Evolutionary conservation across 306 rosid species (phyloP).

Genomic region (Vicia faba): DNA sequence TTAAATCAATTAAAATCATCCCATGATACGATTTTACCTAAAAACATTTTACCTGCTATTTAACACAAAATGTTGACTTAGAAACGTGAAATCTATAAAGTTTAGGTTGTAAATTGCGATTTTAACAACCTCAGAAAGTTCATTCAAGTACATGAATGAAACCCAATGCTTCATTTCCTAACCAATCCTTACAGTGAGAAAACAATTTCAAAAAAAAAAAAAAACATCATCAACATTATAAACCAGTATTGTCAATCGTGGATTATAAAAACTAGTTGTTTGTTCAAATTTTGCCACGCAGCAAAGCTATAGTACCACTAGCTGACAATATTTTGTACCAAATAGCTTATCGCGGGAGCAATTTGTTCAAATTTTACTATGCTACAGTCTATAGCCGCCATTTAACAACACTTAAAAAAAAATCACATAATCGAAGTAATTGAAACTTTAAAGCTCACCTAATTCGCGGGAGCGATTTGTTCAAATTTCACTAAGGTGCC

Average conservation of each 20-base stretch:
- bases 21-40: no score
- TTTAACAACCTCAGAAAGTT: no score
- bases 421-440: no score
- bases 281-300: neutral
- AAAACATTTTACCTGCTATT: no score
- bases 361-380: neutral
- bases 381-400: neutral
- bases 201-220: neutral
- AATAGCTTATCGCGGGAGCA: neutral
- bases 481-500: neutral
- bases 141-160: slow-evolving; percentile 2
- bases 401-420: neutral
- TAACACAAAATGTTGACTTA: no score
- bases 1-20: no score
- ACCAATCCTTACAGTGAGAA: slow-evolving; percentile 5
- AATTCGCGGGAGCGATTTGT: neutral
- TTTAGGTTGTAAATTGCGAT: no score
- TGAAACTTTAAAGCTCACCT: neutral
- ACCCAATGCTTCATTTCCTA: neutral
- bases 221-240: neutral
- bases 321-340: neutral
- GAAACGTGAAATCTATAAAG: no score
- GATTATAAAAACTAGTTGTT: neutral
- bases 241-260: neutral
- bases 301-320: neutral